Conservation (phyloP, 163 green algal genomes). For the Trebouxiophyceae sp. region DNA sequence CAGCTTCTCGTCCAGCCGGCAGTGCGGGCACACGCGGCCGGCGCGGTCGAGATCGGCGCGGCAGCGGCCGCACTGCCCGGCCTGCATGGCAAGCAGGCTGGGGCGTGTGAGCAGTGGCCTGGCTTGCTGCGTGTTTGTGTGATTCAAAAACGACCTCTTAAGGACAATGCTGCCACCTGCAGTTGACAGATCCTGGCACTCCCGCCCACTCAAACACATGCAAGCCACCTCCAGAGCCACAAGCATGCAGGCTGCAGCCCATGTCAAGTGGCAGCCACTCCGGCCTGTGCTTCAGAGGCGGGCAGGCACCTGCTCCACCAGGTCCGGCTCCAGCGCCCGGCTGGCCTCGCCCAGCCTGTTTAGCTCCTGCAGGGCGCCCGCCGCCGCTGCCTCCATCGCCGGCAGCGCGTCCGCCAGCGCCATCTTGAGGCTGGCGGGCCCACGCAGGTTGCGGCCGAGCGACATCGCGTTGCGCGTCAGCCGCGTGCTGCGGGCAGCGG, state of each 20-base stretch:
- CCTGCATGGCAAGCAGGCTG: slow-evolving; percentile 21
- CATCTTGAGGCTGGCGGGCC: slow-evolving; percentile 31
- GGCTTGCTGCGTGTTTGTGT: background rate
- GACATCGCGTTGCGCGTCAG: background rate
- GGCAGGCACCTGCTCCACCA: slow-evolving; percentile 36
- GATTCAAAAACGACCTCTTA: too few relatives aligned
- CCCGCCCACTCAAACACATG: too few relatives aligned
- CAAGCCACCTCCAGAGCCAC: too few relatives aligned
- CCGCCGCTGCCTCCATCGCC: slow-evolving; percentile 17
- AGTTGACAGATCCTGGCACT: too few relatives aligned
- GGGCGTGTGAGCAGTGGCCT: too few relatives aligned
- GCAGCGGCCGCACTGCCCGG: slow-evolving; percentile 53
- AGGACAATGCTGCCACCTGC: too few relatives aligned
- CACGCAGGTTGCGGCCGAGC: background rate
- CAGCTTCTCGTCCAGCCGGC: slow-evolving; percentile 61
- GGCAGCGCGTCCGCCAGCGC: slow-evolving; percentile 48
- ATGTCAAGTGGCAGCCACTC: too few relatives aligned
- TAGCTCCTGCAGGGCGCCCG: slow-evolving; percentile 29
- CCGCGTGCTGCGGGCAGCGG: too few relatives aligned
- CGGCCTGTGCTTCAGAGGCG: too few relatives aligned
- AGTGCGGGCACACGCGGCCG: slow-evolving; percentile 64
- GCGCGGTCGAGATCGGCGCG: slow-evolving; percentile 40
- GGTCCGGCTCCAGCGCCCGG: background rate
- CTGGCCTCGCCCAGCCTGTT: slow-evolving; percentile 19
- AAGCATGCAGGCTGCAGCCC: too few relatives aligned